phyloP scores from a whole-genome alignment of 306 rosid species.

The Pyrus communis region DNA sequence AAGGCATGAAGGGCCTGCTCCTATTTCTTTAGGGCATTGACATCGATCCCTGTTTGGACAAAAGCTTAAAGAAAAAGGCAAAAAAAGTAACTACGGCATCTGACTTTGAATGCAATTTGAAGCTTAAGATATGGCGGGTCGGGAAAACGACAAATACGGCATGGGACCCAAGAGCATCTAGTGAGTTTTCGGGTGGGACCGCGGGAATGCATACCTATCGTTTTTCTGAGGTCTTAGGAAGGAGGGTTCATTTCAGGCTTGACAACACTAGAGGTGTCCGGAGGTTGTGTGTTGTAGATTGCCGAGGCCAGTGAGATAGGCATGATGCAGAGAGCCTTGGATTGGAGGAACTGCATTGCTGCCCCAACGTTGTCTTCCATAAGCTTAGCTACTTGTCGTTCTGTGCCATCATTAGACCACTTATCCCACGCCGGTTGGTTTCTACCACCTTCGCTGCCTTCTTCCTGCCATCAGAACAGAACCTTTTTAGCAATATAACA shows the following conservation, averaged over 20 bases:
- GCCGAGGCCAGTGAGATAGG: conserved; percentile 91
- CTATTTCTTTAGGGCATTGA: conserved; percentile 46
- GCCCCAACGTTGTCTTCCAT: conserved; percentile 96
- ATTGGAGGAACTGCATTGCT: conserved; percentile 94
- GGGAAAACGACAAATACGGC: conserved; percentile 38
- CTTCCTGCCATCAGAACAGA: conserved; percentile 45
- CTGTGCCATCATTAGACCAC: conserved; percentile 91
- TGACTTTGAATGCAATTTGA: conserved; percentile 85
- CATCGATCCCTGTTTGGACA: conserved; percentile 54
- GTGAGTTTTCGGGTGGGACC: conserved; percentile 26
- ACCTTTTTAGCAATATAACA: neutral
- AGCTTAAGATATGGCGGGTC: conserved; percentile 37
- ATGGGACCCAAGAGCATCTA: conserved; percentile 40
- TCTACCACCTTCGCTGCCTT: conserved; percentile 74
- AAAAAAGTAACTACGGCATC: conserved; percentile 65
- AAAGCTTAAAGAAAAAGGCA: conserved; percentile 41
- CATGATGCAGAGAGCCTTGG: conserved; percentile 94
- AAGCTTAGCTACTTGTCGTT: conserved; percentile 78
- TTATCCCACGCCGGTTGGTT: conserved; percentile 92
- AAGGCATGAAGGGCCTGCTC: conserved; percentile 42
- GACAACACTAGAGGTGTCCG: conserved; percentile 61
- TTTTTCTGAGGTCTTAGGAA: conserved; percentile 36
- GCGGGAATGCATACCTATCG: conserved; percentile 11
- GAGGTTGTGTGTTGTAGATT: conserved; percentile 79
- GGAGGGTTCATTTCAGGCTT: conserved; percentile 84